phyloP scores from a whole-genome alignment of 352 stramenopile species.

The Phytopythium boreale region DNA sequence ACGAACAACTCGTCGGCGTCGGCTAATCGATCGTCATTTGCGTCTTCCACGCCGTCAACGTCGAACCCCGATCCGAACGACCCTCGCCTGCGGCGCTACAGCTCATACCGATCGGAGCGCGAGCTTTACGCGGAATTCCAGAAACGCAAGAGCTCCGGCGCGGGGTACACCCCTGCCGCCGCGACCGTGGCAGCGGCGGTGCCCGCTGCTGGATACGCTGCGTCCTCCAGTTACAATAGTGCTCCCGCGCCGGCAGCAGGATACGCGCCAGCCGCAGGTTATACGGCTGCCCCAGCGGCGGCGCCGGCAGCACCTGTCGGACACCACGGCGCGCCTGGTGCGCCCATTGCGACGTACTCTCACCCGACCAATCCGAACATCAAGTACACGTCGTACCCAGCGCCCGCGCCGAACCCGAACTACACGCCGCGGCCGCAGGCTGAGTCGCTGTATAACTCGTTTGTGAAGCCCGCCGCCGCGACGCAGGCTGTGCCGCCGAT shows the following conservation, averaged over 20 bases:
- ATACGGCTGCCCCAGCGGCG: slow-evolving; percentile 7
- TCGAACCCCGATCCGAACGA: slow-evolving; percentile 47
- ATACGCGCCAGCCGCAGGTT: slow-evolving; percentile 10
- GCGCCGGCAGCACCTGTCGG: slow-evolving; percentile 12
- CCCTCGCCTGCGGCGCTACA: slow-evolving; percentile 65
- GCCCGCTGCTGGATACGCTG: slow-evolving; percentile 11
- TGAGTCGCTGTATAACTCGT: slow-evolving; percentile 43
- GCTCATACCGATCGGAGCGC: slow-evolving; percentile 73
- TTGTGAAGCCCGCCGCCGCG: slow-evolving; percentile 27
- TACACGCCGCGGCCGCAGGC: slow-evolving; percentile 36
- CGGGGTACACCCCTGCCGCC: slow-evolving; percentile 5
- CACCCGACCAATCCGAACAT: slow-evolving; percentile 48
- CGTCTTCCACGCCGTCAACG: slow-evolving; percentile 16
- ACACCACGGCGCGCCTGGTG: slow-evolving; percentile 9
- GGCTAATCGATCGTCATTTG: slow-evolving; percentile 16
- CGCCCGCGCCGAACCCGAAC: slow-evolving; percentile 30
- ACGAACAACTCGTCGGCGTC: slow-evolving; percentile 4
- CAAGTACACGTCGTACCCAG: slow-evolving; percentile 61
- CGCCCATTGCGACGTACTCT: slow-evolving; percentile 36
- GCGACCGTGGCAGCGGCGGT: neutral
- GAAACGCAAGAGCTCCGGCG: slow-evolving; percentile 26
- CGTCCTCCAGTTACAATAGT: neutral
- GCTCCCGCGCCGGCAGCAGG: slow-evolving; percentile 3
- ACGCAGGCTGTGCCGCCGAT: slow-evolving; percentile 49
- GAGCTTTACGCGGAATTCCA: slow-evolving; percentile 83